Evolutionary conservation across 1,139 yeast species (phyloP).

Genomic region (Candida albicans): DNA sequence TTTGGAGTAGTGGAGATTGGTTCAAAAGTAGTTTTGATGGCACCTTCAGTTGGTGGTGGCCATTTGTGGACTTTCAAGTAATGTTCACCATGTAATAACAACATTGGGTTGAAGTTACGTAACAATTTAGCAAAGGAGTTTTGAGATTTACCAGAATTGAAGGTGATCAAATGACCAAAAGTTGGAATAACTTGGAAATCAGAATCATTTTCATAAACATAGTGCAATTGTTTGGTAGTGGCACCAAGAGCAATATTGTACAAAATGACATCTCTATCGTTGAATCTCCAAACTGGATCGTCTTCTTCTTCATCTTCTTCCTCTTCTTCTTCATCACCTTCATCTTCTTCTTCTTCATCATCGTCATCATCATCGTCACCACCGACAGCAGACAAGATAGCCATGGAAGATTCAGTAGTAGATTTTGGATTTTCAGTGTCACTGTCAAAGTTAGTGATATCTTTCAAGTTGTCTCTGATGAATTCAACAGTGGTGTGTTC

Average conservation of each 20-base stretch:
- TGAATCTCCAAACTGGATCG: slow-evolving; percentile 48
- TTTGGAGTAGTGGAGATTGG: slow-evolving; percentile 82
- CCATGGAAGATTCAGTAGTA: slow-evolving; percentile 78
- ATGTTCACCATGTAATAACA: slow-evolving; percentile 94
- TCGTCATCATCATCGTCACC: slow-evolving; percentile 52
- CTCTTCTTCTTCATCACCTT: slow-evolving; percentile 53
- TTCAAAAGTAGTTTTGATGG: slow-evolving; percentile 56
- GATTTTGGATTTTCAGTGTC: slow-evolving; percentile 61
- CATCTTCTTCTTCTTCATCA: slow-evolving; percentile 49
- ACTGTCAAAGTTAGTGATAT: slow-evolving; percentile 62
- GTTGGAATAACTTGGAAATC: slow-evolving; percentile 91
- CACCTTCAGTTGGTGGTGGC: slow-evolving; percentile 78
- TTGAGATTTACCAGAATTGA: slow-evolving; percentile 52
- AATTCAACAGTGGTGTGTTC: slow-evolving; percentile 65
- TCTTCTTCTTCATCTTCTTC: slow-evolving; percentile 44
- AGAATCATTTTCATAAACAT: slow-evolving; percentile 72
- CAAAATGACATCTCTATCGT: slow-evolving; percentile 71
- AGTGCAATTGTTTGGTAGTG: slow-evolving; percentile 70
- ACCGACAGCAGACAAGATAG: slow-evolving; percentile 66
- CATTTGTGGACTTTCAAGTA: slow-evolving; percentile 75
- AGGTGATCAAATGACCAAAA: slow-evolving; percentile 82
- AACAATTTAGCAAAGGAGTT: slow-evolving; percentile 58
- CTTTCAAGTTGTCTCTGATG: slow-evolving; percentile 64
- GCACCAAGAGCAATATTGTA: slow-evolving; percentile 94
- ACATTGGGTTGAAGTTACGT: slow-evolving; percentile 84